Conservation (phyloP, 495 filamentous ascomycete species). For the Penicillium turbatum region DNA sequence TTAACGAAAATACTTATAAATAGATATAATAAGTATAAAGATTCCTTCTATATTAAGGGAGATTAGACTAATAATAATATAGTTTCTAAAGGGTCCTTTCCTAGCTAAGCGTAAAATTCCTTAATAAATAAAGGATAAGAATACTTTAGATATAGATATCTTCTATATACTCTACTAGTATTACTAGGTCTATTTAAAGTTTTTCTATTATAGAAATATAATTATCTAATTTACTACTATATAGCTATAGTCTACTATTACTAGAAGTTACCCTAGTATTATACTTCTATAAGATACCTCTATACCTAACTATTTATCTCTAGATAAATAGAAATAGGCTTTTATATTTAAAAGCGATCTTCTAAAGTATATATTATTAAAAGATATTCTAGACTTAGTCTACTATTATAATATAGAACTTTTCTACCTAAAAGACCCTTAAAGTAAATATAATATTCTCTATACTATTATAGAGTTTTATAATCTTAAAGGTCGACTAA, state of each 20-base stretch:
- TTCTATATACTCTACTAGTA: conserved; percentile 23
- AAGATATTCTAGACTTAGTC: conserved; percentile 26
- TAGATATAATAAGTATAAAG: conserved; percentile 22
- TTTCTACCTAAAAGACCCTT: conserved; percentile 24
- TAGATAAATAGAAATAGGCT: conserved; percentile 17
- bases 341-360: conserved; percentile 27
- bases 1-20: conserved; percentile 18
- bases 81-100: conserved; percentile 10
- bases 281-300: conserved; percentile 24
- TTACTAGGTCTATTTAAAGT: conserved; percentile 27
- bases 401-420: conserved; percentile 30
- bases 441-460: conserved; percentile 26
- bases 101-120: not conserved
- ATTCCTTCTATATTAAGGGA: conserved; percentile 2
- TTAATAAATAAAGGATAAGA: conserved; percentile 17
- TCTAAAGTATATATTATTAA: conserved; percentile 17
- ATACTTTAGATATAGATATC: conserved; percentile 24
- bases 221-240: conserved; percentile 26
- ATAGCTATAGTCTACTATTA: conserved; percentile 31
- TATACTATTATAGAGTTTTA: conserved; percentile 28
- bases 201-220: conserved; percentile 29
- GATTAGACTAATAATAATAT: conserved; percentile 6
- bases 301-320: conserved; percentile 9
- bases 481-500: conserved; percentile 28
- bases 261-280: conserved; percentile 22